A percentile compares a stretch with the other conserved stretches of the same genome.
These are phyloP conservation scores for Nicotiana sylvestris DNA, from an alignment of 257 asterid species.

Conservation along the genomic window DNA sequence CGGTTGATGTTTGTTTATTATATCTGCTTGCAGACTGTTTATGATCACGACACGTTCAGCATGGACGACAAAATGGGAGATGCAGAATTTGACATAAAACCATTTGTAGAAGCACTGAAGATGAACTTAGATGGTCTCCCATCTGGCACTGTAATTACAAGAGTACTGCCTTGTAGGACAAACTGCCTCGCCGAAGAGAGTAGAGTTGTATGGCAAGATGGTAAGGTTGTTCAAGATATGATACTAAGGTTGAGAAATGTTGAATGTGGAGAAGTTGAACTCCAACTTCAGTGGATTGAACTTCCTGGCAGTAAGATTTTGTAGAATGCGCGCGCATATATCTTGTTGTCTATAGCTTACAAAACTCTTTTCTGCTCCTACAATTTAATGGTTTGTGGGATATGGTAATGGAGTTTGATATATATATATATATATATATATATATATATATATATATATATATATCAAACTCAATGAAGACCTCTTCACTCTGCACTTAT, in stretches of 20 bases:
- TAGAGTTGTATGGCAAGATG: conserved; percentile 29
- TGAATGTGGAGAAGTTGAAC: conserved; percentile 47
- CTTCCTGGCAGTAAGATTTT: conserved; percentile 36
- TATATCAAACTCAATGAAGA: too few relatives aligned
- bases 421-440: neutral
- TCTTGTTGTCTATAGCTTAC: neutral
- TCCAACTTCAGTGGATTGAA: conserved; percentile 46
- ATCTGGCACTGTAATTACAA: conserved; percentile 32
- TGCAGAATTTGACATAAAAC: conserved; percentile 37
- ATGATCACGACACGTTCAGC: conserved; percentile 47
- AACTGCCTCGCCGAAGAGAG: conserved; percentile 43
- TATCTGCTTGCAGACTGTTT: conserved; percentile 32
- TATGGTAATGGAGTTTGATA: neutral
- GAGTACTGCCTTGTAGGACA: conserved; percentile 29
- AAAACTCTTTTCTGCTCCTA: neutral
- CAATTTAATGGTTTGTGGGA: neutral
- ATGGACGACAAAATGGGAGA: conserved; percentile 56
- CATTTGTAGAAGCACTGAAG: conserved; percentile 34
- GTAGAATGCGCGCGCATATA: conserved; percentile 1
- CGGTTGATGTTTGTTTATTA: neutral
- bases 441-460: too few relatives aligned
- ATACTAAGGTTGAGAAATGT: conserved; percentile 41
- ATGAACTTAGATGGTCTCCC: conserved; percentile 34
- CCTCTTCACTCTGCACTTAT: neutral
- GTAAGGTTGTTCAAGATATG: conserved; percentile 35